phyloP scores from a whole-genome alignment of 805 yeast genomes.

The Sugiyamaella qingdaonensis region DNA sequence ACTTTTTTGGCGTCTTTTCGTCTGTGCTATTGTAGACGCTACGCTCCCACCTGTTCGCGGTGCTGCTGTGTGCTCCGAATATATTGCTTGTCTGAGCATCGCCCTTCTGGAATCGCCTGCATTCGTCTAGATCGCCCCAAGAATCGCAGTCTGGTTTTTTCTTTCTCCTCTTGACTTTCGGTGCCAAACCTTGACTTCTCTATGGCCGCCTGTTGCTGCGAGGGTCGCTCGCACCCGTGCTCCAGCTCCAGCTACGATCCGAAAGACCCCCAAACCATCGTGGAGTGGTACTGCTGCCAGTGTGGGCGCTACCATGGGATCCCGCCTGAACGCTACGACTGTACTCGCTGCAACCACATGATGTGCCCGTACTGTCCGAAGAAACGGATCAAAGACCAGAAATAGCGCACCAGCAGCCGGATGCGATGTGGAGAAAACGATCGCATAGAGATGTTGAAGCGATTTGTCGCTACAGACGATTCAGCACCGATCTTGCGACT shows the following conservation, averaged over 20 bases:
- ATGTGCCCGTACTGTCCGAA: conserved; percentile 33
- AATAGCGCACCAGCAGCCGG: neutral
- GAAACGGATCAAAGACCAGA: conserved; percentile 21
- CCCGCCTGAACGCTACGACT: conserved; percentile 29
- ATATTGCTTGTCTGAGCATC: no score
- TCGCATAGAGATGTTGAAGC: neutral
- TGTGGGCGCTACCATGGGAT: conserved; percentile 30
- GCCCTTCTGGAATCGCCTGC: no score
- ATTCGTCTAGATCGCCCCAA: no score
- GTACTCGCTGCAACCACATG: conserved; percentile 30
- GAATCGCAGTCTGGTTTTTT: no score
- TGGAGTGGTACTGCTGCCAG: conserved; percentile 36
- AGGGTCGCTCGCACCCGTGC: conserved; percentile 1
- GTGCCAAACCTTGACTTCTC: neutral
- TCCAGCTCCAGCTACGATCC: conserved; percentile 14
- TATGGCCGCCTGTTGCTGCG: neutral
- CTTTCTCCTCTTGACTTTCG: no score
- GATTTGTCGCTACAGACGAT: no score
- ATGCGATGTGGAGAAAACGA: neutral
- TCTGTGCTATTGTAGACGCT: no score
- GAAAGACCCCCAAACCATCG: conserved; percentile 25
- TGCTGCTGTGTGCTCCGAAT: no score
- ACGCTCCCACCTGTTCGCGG: no score
- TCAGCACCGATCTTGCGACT: no score
- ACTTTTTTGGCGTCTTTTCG: no score